These are phyloP conservation scores for Drosera capensis DNA, from an alignment of 148 eudicot genomes.

Conservation along the genomic window DNA sequence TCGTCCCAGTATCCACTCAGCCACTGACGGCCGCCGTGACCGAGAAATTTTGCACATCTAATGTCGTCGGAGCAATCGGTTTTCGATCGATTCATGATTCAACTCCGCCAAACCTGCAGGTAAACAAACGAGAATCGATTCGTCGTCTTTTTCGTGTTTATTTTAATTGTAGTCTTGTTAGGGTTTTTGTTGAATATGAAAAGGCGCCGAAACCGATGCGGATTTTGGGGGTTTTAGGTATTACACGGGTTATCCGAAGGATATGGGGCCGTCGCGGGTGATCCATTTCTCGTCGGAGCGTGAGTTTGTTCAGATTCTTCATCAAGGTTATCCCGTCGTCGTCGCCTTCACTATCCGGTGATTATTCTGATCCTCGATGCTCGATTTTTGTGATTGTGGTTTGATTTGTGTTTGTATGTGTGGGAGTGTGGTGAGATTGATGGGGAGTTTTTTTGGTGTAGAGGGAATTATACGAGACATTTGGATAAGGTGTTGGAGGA, in stretches of 20 bases:
- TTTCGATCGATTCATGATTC: constrained; percentile 42
- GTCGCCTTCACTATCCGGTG: constrained; percentile 92
- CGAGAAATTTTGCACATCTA: no score
- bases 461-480: constrained; percentile 70
- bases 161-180: constrained; percentile 5
- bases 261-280: constrained; percentile 79
- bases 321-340: constrained; percentile 77
- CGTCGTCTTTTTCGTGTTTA: not conserved
- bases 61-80: constrained; percentile 53
- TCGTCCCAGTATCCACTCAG: no score
- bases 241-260: constrained; percentile 93
- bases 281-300: constrained; percentile 92
- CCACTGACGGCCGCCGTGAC: no score
- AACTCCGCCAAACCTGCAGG: constrained; percentile 73
- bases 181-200: no score
- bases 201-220: no score
- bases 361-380: not conserved
- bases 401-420: no score
- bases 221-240: constrained; percentile 35
- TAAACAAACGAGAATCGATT: constrained; percentile 7
- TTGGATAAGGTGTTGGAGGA: constrained; percentile 86
- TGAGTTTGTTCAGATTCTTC: constrained; percentile 82
- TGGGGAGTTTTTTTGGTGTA: constrained; percentile 12
- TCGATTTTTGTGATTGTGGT: not conserved
- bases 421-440: not conserved